These are phyloP conservation scores for Verticillium tricorpus DNA, from an alignment of 2,329 filamentous ascomycete genomes.

Conservation along the genomic window DNA sequence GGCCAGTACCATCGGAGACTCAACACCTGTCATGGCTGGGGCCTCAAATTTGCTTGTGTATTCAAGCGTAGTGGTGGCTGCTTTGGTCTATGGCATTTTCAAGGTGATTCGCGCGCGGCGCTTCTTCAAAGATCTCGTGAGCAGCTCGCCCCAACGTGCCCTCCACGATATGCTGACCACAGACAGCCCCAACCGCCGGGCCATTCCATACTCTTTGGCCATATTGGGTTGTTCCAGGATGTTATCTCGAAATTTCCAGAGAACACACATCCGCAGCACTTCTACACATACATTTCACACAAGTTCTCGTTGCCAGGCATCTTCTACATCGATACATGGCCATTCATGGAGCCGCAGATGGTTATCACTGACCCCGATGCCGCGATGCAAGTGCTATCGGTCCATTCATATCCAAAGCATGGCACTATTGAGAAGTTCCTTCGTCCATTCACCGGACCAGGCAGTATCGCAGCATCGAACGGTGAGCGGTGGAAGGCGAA, in stretches of 20 bases:
- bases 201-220: slow-evolving; percentile 17
- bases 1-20: no score
- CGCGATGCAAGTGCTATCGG: slow-evolving; percentile 17
- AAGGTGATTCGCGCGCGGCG: slow-evolving; percentile 3
- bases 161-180: not conserved
- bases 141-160: not conserved
- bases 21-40: slow-evolving; percentile 1
- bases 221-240: slow-evolving; percentile 14
- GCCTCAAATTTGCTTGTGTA: slow-evolving; percentile 1
- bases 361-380: slow-evolving; percentile 20
- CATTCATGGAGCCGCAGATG: slow-evolving; percentile 20
- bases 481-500: slow-evolving; percentile 23
- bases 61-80: slow-evolving; percentile 5
- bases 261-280: slow-evolving; percentile 17
- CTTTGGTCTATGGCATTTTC: slow-evolving; percentile 3
- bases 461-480: slow-evolving; percentile 18
- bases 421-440: slow-evolving; percentile 14
- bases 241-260: slow-evolving; percentile 12
- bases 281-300: slow-evolving; percentile 17
- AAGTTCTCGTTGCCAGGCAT: slow-evolving; percentile 21
- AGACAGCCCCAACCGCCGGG: slow-evolving; percentile 8
- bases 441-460: slow-evolving; percentile 15
- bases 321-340: slow-evolving; percentile 25
- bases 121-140: slow-evolving; percentile 9
- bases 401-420: slow-evolving; percentile 15